Evolutionary conservation across 179 eudicot genomes (phyloP).

Genomic region (Pouteria campechiana): DNA sequence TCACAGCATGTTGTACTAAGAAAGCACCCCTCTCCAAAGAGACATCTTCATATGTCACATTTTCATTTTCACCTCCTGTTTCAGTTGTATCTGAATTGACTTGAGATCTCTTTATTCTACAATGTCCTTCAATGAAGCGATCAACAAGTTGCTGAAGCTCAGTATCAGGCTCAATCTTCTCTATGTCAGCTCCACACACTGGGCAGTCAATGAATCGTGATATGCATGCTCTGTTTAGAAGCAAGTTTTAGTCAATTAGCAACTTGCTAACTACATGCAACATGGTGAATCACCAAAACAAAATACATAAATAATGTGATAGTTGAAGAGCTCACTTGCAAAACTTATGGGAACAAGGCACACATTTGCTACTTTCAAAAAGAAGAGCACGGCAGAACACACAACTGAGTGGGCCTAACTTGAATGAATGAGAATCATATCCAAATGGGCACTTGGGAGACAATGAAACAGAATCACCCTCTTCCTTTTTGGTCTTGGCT

Average conservation of each 20-base stretch:
- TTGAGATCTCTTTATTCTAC: slow-evolving; percentile 82
- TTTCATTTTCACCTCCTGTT: slow-evolving; percentile 44
- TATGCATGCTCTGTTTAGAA: slow-evolving; percentile 57
- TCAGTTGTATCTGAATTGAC: slow-evolving; percentile 31
- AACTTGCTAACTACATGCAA: background rate
- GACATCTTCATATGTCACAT: slow-evolving; percentile 87
- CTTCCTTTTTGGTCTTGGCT: slow-evolving; percentile 22
- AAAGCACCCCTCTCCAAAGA: slow-evolving; percentile 93
- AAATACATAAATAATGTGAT: background rate
- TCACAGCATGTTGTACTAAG: slow-evolving; percentile 95
- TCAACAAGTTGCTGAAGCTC: slow-evolving; percentile 82
- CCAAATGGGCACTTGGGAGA: slow-evolving; percentile 89
- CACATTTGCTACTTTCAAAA: slow-evolving; percentile 80
- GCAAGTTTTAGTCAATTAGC: slow-evolving; percentile 1
- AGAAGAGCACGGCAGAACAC: slow-evolving; percentile 89
- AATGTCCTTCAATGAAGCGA: slow-evolving; percentile 95
- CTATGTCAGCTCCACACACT: slow-evolving; percentile 92
- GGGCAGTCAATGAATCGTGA: slow-evolving; percentile 91
- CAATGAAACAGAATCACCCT: slow-evolving; percentile 27
- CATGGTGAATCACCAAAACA: background rate
- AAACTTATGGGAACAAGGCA: slow-evolving; percentile 78
- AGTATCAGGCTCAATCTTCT: slow-evolving; percentile 62
- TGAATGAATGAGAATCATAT: slow-evolving; percentile 85
- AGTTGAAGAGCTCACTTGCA: slow-evolving; percentile 65
- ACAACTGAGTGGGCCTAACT: slow-evolving; percentile 93